These are phyloP conservation scores for Albifimbria verrucaria DNA, from an alignment of 2,329 filamentous ascomycete genomes.

Conservation along the genomic window DNA sequence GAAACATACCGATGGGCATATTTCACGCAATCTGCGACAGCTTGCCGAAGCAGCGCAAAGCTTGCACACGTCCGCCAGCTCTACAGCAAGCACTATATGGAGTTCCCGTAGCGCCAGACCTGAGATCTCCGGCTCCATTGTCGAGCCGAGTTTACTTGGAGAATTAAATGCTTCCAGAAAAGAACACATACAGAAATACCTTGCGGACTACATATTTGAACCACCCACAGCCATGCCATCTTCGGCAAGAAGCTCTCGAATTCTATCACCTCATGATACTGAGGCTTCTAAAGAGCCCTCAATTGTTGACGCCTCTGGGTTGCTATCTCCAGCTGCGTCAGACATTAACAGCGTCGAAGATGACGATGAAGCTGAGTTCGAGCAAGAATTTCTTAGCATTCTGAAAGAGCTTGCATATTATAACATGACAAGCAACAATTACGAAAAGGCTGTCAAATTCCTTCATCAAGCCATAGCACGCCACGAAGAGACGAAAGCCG, in stretches of 20 bases:
- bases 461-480: slow-evolving; percentile 14
- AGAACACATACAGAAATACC: not conserved
- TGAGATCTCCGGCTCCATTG: not conserved
- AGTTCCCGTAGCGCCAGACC: not conserved
- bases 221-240: too few relatives aligned
- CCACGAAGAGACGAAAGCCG: slow-evolving; percentile 1
- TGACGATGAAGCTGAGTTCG: slow-evolving; percentile 7
- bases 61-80: slow-evolving; percentile 20
- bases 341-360: slow-evolving; percentile 2
- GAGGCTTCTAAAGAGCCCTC: too few relatives aligned
- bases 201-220: not conserved
- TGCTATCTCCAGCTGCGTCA: too few relatives aligned
- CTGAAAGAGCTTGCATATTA: slow-evolving; percentile 18
- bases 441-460: slow-evolving; percentile 17
- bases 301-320: too few relatives aligned
- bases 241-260: too few relatives aligned
- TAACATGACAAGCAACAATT: slow-evolving; percentile 17
- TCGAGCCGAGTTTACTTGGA: not conserved
- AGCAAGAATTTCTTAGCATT: slow-evolving; percentile 11
- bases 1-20: slow-evolving; percentile 10
- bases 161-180: not conserved
- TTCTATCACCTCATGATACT: too few relatives aligned
- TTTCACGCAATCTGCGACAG: slow-evolving; percentile 15
- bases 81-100: slow-evolving; percentile 13
- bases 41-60: slow-evolving; percentile 18